These are phyloP conservation scores for Lizonia empirigonia DNA, from an alignment of 2,329 filamentous ascomycete genomes.

Conservation along the genomic window DNA sequence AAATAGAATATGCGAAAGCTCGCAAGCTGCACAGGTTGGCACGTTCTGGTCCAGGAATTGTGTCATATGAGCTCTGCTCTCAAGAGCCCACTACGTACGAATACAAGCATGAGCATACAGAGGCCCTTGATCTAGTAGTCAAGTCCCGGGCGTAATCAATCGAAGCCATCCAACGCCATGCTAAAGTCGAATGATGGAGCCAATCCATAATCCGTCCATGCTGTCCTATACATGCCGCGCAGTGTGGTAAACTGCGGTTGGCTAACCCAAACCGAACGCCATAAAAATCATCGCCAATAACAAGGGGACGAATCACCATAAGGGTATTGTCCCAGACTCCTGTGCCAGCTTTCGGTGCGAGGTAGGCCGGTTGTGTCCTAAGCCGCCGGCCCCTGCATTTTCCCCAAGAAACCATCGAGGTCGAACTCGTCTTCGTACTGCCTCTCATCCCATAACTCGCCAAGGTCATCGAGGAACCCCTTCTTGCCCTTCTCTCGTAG, in stretches of 20 bases:
- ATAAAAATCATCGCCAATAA: not conserved
- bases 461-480: constrained; percentile 91
- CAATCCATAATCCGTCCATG: constrained; percentile 14
- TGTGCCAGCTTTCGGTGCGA: not conserved
- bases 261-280: constrained; percentile 6
- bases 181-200: constrained; percentile 17
- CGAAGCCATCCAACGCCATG: constrained; percentile 18
- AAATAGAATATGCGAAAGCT: no score
- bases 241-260: constrained; percentile 1
- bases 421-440: constrained; percentile 99
- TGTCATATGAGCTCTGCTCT: not conserved
- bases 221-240: constrained; percentile 10
- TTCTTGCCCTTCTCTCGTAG: constrained; percentile 95
- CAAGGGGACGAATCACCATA: not conserved
- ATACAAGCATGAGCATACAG: constrained; percentile 15
- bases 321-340: not conserved
- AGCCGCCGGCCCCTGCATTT: constrained; percentile 67
- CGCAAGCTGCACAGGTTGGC: no score
- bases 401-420: constrained; percentile 91
- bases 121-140: not conserved
- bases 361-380: not conserved
- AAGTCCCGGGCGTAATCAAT: not conserved
- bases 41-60: not conserved
- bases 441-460: constrained; percentile 94
- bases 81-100: constrained; percentile 1